phyloP scores from a whole-genome alignment of 495 filamentous ascomycete species.

The Aspergillus ostianus region DNA sequence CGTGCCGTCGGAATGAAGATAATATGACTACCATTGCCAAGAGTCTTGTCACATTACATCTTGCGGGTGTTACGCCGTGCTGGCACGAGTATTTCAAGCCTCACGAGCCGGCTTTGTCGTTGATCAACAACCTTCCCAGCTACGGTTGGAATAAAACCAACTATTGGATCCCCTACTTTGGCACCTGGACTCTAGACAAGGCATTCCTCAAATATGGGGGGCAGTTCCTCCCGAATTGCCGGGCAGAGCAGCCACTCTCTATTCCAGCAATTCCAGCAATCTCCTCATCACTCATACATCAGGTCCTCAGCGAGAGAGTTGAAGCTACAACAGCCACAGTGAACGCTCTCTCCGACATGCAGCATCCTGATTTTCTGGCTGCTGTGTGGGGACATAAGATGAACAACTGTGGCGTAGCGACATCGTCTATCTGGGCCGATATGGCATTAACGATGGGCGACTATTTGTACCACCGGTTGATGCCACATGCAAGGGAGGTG shows the following conservation, averaged over 20 bases:
- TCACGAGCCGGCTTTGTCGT: constrained; percentile 47
- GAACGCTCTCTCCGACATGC: constrained; percentile 31
- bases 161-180: constrained; percentile 45
- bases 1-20: constrained; percentile 38
- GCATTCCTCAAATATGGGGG: constrained; percentile 6
- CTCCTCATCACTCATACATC: constrained; percentile 20
- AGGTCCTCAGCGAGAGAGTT: constrained; percentile 26
- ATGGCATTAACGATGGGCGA: constrained; percentile 29
- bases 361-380: constrained; percentile 30
- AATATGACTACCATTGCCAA: constrained; percentile 54
- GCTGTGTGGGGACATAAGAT: constrained; percentile 36
- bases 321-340: constrained; percentile 15
- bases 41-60: constrained; percentile 54
- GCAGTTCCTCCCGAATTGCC: not conserved
- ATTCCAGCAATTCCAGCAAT: not conserved
- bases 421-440: constrained; percentile 35
- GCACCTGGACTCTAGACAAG: constrained; percentile 36
- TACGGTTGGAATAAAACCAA: constrained; percentile 51
- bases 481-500: constrained; percentile 11
- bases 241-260: not conserved
- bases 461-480: constrained; percentile 23
- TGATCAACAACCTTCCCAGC: constrained; percentile 58
- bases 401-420: constrained; percentile 36
- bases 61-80: constrained; percentile 54
- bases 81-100: constrained; percentile 69